phyloP scores from a whole-genome alignment of 2,329 filamentous ascomycete genomes.

The Chaetomium sp. region DNA sequence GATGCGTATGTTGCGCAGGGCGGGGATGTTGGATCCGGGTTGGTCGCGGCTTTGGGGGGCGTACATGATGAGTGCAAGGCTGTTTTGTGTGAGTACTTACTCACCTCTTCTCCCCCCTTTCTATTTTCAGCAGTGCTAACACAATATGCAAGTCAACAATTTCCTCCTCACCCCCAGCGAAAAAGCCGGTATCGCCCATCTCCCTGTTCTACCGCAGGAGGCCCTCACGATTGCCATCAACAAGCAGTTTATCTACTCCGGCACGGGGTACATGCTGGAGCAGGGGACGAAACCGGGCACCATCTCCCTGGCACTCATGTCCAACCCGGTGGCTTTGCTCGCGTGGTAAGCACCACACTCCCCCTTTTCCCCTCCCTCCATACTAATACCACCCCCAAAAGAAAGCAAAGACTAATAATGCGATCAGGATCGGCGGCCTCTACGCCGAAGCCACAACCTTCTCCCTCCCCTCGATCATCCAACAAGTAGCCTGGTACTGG shows the following conservation, averaged over 20 bases:
- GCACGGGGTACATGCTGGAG: constrained; percentile 43
- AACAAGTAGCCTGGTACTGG: constrained; percentile 1
- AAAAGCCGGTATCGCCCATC: constrained; percentile 8
- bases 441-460: constrained; percentile 1
- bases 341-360: constrained; percentile 34
- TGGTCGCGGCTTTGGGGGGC: constrained; percentile 37
- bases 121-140: not conserved
- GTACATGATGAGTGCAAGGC: constrained; percentile 42
- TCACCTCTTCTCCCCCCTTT: not conserved
- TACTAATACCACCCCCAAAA: too few species aligned
- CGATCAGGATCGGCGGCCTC: constrained; percentile 6
- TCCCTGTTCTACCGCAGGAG: constrained; percentile 28
- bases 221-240: constrained; percentile 31
- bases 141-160: too few species aligned
- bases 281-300: constrained; percentile 51
- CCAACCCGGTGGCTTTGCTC: constrained; percentile 49
- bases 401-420: too few species aligned
- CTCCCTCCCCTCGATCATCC: constrained; percentile 2
- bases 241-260: constrained; percentile 34
- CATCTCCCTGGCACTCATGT: constrained; percentile 46
- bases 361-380: too few species aligned
- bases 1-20: constrained; percentile 50
- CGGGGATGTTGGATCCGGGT: constrained; percentile 46
- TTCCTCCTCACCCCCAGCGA: constrained; percentile 12
- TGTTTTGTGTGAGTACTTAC: constrained; percentile 19